Evolutionary conservation across 2,329 filamentous ascomycete species (phyloP).

Genomic region (Nannizzia gypsea): DNA sequence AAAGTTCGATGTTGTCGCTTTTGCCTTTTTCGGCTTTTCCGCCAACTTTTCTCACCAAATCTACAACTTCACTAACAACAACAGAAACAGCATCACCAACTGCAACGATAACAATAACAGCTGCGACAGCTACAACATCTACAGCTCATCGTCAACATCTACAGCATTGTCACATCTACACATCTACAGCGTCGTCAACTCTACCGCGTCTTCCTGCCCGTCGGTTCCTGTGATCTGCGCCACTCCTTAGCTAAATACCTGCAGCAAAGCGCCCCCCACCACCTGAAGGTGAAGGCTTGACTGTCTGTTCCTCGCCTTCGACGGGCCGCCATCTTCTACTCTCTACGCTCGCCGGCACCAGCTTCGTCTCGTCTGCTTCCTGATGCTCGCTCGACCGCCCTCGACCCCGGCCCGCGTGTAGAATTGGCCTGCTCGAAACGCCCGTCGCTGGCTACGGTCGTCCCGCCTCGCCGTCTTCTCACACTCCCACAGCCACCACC

Average conservation of each 20-base stretch:
- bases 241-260: conserved; percentile 7
- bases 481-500: background rate
- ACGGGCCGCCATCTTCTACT: no score
- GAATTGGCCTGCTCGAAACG: background rate
- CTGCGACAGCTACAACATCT: background rate
- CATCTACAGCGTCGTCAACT: no score
- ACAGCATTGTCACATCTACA: no score
- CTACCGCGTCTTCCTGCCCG: no score
- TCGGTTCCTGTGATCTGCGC: conserved; percentile 5
- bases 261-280: no score
- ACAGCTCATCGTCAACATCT: background rate
- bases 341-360: conserved; percentile 2
- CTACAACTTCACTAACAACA: background rate
- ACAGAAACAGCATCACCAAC: background rate
- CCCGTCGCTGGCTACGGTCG: background rate
- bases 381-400: background rate
- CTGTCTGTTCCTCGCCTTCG: no score
- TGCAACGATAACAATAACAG: background rate
- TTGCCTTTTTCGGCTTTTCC: background rate
- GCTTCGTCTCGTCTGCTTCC: conserved; percentile 14
- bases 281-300: no score
- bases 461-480: background rate
- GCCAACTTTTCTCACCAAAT: background rate
- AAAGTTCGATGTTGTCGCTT: background rate
- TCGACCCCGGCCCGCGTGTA: background rate